Base-by-base conservation (phyloP, 495 filamentous ascomycete species). In the Emericellopsis terricola region DNA sequence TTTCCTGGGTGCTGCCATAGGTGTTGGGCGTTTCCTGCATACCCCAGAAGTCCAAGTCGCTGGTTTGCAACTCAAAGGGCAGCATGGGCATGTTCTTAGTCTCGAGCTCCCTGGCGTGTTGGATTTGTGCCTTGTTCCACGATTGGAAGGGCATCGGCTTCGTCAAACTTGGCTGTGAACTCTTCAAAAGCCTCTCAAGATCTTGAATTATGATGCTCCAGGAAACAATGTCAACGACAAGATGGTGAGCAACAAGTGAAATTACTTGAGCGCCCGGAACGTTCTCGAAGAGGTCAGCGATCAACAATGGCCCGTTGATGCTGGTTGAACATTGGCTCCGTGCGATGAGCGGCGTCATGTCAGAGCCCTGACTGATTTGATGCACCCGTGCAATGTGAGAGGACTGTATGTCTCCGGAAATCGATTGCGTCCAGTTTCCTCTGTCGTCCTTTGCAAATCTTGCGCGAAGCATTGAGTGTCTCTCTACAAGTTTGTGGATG, bases 401-500 rank as follows among this genome's bases (percentile, higher is more conserved):
- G 23, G 6, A 6, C 11, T 26, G 6, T 11, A 26, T 11, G 6
- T 6, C 11, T 6, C 6, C 11, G 6, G 23, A 26, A 11, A 26
- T 11, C 6, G 6, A 11, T 35, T 68, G 64, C 34, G 43, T 49
- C 62, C 61, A 66, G 0, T 53, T 56, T 2, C 39, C 42, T 14
- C 42, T 38, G 5, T 55, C 23, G 23, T 6, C 49, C n/a, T 45
- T n/a, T n/a, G n/a, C 52, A 41, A 77, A 80, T 5, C 77, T 65
- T 13, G 68, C 66, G 17, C 77, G 61, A 11, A 84, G 60, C 78
- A 82, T 82, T 3, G 76, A 69, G 37, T 84, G 78, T 4, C 70
- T 69, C 1, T 49, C 55, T 10, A 81, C 61, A 7, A 81, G 50
- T 0, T 63, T 60, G 33, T 74, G 64, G 28, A 78, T 45, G 1